These are phyloP conservation scores for Trametes elegans DNA, from an alignment of 768 basidiomycete species.

Conservation along the genomic window DNA sequence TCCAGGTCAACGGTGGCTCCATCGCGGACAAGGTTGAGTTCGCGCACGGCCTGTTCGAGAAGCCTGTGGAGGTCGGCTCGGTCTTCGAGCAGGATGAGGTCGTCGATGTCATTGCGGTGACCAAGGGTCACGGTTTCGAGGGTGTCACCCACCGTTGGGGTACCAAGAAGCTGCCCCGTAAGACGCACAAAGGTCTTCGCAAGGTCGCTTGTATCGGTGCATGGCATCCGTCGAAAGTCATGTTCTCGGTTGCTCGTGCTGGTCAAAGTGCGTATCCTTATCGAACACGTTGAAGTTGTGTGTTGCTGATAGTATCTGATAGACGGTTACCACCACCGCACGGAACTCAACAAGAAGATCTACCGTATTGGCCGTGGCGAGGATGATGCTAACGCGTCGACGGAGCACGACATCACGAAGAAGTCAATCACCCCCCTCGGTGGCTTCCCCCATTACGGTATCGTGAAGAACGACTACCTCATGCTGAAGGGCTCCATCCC, in stretches of 20 bases:
- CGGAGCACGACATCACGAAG: slow-evolving; percentile 91
- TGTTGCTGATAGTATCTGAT: not conserved
- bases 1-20: slow-evolving; percentile 97
- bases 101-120: slow-evolving; percentile 96
- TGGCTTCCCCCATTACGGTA: slow-evolving; percentile 99
- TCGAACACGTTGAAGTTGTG: not conserved
- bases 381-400: slow-evolving; percentile 84
- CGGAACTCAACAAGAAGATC: slow-evolving; percentile 98
- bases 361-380: slow-evolving; percentile 86
- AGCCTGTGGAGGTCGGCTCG: slow-evolving; percentile 79
- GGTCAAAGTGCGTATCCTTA: slow-evolving; percentile 83
- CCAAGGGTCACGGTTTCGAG: slow-evolving; percentile 99
- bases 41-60: slow-evolving; percentile 93
- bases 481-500: slow-evolving; percentile 95
- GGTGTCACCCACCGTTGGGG: slow-evolving; percentile 99
- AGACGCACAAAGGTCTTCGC: slow-evolving; percentile 99
- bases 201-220: slow-evolving; percentile 99
- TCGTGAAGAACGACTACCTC: slow-evolving; percentile 98
- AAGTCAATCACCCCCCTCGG: slow-evolving; percentile 96
- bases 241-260: slow-evolving; percentile 99
- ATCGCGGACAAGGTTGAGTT: slow-evolving; percentile 97
- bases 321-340: slow-evolving; percentile 97
- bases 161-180: slow-evolving; percentile 96
- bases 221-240: slow-evolving; percentile 99
- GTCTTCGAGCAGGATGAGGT: slow-evolving; percentile 98